These are phyloP conservation scores for Suillus brevipes DNA, from an alignment of 768 basidiomycete genomes.

Conservation along the genomic window DNA sequence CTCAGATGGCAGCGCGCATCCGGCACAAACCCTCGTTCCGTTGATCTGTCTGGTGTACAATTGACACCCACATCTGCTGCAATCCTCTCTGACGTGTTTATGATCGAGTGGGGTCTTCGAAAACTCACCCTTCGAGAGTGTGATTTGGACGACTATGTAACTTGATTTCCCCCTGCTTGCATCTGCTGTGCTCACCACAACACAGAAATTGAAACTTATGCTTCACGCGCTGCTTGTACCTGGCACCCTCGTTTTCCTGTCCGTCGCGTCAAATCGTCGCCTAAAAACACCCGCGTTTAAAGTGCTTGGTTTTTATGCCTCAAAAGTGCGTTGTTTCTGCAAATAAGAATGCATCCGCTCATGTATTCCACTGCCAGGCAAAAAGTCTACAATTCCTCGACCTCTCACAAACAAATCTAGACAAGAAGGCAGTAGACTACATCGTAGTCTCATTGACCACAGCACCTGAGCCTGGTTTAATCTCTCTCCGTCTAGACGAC, in stretches of 20 bases:
- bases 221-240: conserved; percentile 89
- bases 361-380: conserved; percentile 46
- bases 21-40: conserved; percentile 58
- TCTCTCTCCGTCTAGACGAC: conserved; percentile 86
- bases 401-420: conserved; percentile 81
- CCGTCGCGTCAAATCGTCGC: conserved; percentile 82
- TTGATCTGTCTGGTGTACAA: conserved; percentile 80
- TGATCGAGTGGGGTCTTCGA: conserved; percentile 89
- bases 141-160: conserved; percentile 79
- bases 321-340: conserved; percentile 50
- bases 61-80: conserved; percentile 69
- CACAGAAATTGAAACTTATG: conserved; percentile 81
- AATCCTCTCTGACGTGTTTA: conserved; percentile 87
- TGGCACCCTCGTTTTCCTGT: conserved; percentile 75
- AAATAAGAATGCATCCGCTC: background rate
- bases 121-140: conserved; percentile 87
- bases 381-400: conserved; percentile 83
- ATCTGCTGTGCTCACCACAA: background rate
- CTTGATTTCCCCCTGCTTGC: conserved; percentile 8
- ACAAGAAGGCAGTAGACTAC: conserved; percentile 83
- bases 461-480: conserved; percentile 45
- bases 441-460: conserved; percentile 66
- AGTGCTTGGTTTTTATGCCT: conserved; percentile 74
- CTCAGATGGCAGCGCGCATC: conserved; percentile 46
- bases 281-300: conserved; percentile 78